These are phyloP conservation scores for Pythium phragmiticola DNA, from an alignment of 352 stramenopile genomes.

Conservation along the genomic window DNA sequence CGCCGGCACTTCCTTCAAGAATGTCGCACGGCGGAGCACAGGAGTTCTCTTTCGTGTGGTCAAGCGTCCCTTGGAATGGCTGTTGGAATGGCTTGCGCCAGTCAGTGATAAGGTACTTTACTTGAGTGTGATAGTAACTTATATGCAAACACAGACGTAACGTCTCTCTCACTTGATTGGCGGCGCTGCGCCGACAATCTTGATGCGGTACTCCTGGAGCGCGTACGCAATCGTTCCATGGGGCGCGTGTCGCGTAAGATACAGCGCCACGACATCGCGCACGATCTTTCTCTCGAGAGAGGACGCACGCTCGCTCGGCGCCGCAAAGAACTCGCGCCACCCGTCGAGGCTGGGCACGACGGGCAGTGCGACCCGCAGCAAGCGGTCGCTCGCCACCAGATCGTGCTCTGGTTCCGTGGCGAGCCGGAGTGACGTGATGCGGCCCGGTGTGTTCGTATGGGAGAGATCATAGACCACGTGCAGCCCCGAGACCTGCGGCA, in stretches of 20 bases:
- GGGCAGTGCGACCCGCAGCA: conserved; percentile 18
- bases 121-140: too few species aligned
- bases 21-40: too few species aligned
- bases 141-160: not conserved
- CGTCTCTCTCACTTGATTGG: not conserved
- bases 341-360: conserved; percentile 17
- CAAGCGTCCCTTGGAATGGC: too few species aligned
- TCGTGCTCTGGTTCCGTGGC: conserved; percentile 13
- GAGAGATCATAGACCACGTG: conserved; percentile 36
- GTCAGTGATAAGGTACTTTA: too few species aligned
- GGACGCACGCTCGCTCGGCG: conserved; percentile 1
- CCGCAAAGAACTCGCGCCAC: conserved; percentile 17
- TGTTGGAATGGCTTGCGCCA: too few species aligned
- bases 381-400: not conserved
- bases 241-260: conserved; percentile 14
- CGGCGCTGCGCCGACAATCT: not conserved
- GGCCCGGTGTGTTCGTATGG: not conserved
- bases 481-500: conserved; percentile 72
- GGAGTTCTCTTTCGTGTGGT: not conserved
- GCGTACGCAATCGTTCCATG: conserved; percentile 11
- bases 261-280: conserved; percentile 22
- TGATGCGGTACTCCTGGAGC: conserved; percentile 7
- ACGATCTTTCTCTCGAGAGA: conserved; percentile 4
- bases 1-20: too few species aligned
- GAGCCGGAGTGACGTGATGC: conserved; percentile 41